Percentiles rank a stretch among this genome's conserved stretches.
Conservation (phyloP, 2,329 filamentous ascomycete species). For the Pleoardoris graminearum region DNA sequence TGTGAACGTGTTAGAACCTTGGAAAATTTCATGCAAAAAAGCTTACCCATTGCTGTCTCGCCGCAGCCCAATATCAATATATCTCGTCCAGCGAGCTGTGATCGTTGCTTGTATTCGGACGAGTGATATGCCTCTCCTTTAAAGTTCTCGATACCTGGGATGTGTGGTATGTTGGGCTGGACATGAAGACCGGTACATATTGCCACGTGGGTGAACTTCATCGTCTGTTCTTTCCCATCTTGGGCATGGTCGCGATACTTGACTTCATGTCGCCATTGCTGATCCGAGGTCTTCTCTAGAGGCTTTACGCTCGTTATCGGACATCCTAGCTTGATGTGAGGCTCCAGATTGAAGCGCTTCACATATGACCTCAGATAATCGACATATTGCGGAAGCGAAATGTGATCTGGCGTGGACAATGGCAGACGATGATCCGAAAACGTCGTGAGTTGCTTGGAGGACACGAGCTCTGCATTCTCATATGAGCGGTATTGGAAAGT, state of each 20-base stretch:
- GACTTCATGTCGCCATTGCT: slow-evolving; percentile 34
- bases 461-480: slow-evolving; percentile 56
- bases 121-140: slow-evolving; percentile 34
- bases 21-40: not conserved
- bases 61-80: slow-evolving; percentile 38
- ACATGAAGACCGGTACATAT: slow-evolving; percentile 39
- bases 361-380: slow-evolving; percentile 35
- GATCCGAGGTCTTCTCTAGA: slow-evolving; percentile 18
- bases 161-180: slow-evolving; percentile 33
- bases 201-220: slow-evolving; percentile 36
- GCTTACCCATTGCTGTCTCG: slow-evolving; percentile 40
- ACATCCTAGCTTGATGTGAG: slow-evolving; percentile 31
- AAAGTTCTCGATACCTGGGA: slow-evolving; percentile 35
- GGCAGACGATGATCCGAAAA: slow-evolving; percentile 56
- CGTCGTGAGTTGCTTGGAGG: slow-evolving; percentile 55
- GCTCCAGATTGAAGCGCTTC: slow-evolving; percentile 28
- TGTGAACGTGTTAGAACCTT: slow-evolving; percentile 2
- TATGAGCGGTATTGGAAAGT: slow-evolving; percentile 55
- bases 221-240: slow-evolving; percentile 19
- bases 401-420: slow-evolving; percentile 44
- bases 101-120: slow-evolving; percentile 33
- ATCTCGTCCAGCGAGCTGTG: slow-evolving; percentile 32
- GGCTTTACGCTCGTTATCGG: slow-evolving; percentile 29
- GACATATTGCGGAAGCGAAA: slow-evolving; percentile 38
- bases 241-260: slow-evolving; percentile 25